phyloP scores from a whole-genome alignment of 75 land plant genomes.

The Cunninghamia lanceolata region DNA sequence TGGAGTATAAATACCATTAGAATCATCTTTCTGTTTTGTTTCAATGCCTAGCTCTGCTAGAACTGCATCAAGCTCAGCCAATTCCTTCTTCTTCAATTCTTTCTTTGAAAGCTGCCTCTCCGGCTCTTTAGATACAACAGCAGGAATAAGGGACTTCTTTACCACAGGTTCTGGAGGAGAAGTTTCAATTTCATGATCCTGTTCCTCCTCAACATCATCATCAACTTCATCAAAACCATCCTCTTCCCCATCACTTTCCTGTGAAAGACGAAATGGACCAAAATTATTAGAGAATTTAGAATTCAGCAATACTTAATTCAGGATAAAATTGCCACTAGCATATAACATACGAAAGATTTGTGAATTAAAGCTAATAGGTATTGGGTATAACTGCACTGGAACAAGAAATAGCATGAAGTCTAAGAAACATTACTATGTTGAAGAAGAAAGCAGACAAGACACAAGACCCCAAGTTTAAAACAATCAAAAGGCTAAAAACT shows the following conservation, averaged over 20 bases:
- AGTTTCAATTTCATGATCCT: constrained; percentile 59
- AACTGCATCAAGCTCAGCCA: constrained; percentile 91
- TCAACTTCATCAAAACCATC: constrained; percentile 69
- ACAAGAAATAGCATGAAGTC: not conserved
- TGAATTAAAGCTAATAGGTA: not conserved
- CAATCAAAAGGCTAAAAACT: not conserved
- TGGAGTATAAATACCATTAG: constrained; percentile 23
- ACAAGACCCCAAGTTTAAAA: not conserved
- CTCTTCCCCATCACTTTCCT: constrained; percentile 96
- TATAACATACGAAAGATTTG: not conserved
- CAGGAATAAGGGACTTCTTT: constrained; percentile 26
- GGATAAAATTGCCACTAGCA: not conserved
- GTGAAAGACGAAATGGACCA: constrained; percentile 6
- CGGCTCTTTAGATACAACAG: constrained; percentile 57
- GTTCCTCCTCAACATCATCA: constrained; percentile 79
- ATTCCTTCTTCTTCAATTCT: constrained; percentile 87
- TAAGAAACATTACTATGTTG: not conserved
- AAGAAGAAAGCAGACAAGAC: not conserved
- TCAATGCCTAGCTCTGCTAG: constrained; percentile 73
- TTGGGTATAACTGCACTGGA: not conserved
- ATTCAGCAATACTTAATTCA: not conserved
- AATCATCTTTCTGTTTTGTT: constrained; percentile 39
- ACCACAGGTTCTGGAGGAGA: constrained; percentile 21
- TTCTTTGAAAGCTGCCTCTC: constrained; percentile 96
- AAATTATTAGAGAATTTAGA: constrained; percentile 2